A percentile compares a stretch with the other conserved stretches of the same genome.
Conservation (phyloP, 176 grass and related monocot species). For the Phyllostachys edulis region DNA sequence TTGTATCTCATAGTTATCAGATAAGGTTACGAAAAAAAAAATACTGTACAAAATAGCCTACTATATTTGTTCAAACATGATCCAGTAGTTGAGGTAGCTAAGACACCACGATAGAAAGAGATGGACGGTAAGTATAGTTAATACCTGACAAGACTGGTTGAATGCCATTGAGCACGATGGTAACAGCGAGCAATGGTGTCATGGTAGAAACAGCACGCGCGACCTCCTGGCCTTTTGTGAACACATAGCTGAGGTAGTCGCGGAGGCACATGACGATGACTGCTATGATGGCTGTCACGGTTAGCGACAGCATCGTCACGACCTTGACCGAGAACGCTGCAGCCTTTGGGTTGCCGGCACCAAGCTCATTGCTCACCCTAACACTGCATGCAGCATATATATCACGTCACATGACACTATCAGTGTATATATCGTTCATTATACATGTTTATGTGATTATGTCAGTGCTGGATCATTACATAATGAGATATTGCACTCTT, state of each 20-base stretch:
- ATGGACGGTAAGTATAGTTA: background rate
- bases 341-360: constrained; percentile 21
- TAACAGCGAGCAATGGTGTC: constrained; percentile 36
- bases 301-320: background rate
- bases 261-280: constrained; percentile 30
- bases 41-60: background rate
- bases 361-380: constrained; percentile 9
- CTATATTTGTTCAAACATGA: background rate
- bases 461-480: background rate
- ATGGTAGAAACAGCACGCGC: constrained; percentile 23
- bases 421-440: background rate
- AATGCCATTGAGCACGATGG: constrained; percentile 57
- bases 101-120: no score
- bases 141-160: constrained; percentile 72
- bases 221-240: constrained; percentile 19
- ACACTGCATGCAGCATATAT: background rate
- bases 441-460: background rate
- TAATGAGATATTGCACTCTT: background rate
- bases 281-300: background rate
- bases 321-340: constrained; percentile 26
- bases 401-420: no score
- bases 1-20: background rate
- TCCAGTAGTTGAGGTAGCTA: no score
- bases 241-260: constrained; percentile 27
- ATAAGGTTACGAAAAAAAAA: background rate